phyloP scores from a whole-genome alignment of 2,329 filamentous ascomycete species.

The Chrysoporthe austroafricana region DNA sequence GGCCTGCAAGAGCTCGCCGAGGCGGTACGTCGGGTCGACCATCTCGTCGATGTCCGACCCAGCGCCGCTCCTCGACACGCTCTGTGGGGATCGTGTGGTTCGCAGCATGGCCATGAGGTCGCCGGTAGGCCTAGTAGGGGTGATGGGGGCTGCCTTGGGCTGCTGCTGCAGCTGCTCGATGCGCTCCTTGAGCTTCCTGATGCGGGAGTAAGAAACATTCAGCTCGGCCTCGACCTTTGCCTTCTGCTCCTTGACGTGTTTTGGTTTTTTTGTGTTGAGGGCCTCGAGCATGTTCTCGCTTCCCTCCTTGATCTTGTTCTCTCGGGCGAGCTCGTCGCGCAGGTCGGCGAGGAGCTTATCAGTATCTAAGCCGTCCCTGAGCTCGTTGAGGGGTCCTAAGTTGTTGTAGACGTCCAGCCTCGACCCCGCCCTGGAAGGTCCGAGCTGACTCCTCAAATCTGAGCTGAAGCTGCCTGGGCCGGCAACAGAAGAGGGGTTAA shows the following conservation, averaged over 20 bases:
- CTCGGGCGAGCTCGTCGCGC: constrained; percentile 86
- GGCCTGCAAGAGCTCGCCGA: constrained; percentile 88
- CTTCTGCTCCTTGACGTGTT: constrained; percentile 88
- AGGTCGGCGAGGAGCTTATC: constrained; percentile 78
- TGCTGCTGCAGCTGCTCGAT: constrained; percentile 65
- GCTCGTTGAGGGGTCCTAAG: constrained; percentile 66
- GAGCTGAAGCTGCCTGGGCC: constrained; percentile 87
- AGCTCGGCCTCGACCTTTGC: constrained; percentile 83
- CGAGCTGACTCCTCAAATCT: constrained; percentile 76
- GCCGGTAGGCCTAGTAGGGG: constrained; percentile 57
- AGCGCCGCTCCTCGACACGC: constrained; percentile 57
- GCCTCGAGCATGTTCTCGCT: constrained; percentile 98
- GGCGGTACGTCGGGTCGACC: constrained; percentile 84
- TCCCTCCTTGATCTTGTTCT: constrained; percentile 96
- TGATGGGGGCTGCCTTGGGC: constrained; percentile 51
- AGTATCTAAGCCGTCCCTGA: constrained; percentile 57
- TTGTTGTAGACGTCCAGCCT: constrained; percentile 53
- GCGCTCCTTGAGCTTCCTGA: constrained; percentile 62
- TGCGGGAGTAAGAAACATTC: constrained; percentile 80
- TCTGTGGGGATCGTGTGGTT: constrained; percentile 60
- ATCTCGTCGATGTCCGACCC: constrained; percentile 69
- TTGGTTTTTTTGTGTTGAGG: constrained; percentile 90
- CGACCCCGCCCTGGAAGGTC: constrained; percentile 66
- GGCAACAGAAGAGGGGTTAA: constrained; percentile 63
- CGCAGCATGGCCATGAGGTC: constrained; percentile 52